These are phyloP conservation scores for grape (Vitis vinifera) DNA, from an alignment of 164 flowering plant species.

Conservation along the genomic window ASM3070453v1 NC_081823.1:7921001-7921500, in stretches of 20 bases:
- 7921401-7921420: constrained; percentile 35
- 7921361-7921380: constrained; percentile 53
- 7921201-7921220: constrained; percentile 53
- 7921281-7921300: constrained; percentile 53
- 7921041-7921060: constrained; percentile 37
- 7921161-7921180: constrained; percentile 29
- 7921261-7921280: constrained; percentile 50
- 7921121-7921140: constrained; percentile 41
- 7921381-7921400: constrained; percentile 36
- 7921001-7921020: constrained; percentile 59
- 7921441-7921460: constrained; percentile 37
- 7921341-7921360: constrained; percentile 44
- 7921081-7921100: constrained; percentile 35
- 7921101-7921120: constrained; percentile 41
- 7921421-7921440: constrained; percentile 38
- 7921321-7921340: constrained; percentile 47
- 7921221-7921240: constrained; percentile 45
- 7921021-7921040: constrained; percentile 62
- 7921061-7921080: constrained; percentile 44
- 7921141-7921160: constrained; percentile 27
- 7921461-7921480: constrained; percentile 49
- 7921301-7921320: constrained; percentile 47
- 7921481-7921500: constrained; percentile 68
- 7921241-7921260: constrained; percentile 49
- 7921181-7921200: constrained; percentile 48